Percentiles rank a stretch among this genome's conserved stretches.
Conservation (phyloP, 164 flowering plant species). For the Akebia trifoliata region DNA sequence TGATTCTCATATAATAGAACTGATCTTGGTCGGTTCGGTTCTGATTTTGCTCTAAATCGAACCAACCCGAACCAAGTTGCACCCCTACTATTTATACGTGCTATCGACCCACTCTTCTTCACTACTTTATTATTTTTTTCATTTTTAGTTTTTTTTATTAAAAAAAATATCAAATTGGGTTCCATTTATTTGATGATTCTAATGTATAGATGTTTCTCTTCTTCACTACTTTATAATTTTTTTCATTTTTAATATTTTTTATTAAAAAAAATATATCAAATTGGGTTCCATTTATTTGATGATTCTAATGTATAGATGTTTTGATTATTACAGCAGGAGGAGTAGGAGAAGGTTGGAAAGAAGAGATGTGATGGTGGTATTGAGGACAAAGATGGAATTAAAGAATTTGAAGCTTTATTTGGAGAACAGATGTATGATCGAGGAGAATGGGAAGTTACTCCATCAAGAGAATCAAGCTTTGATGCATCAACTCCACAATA, state of each 20-base stretch:
- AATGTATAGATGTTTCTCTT: background rate
- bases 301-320: background rate
- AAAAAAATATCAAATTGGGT: background rate
- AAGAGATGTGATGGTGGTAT: slow-evolving; percentile 4
- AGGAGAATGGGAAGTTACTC: slow-evolving; percentile 48
- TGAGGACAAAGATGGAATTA: slow-evolving; percentile 30
- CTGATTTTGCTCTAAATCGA: too few species aligned
- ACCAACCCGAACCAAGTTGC: too few species aligned
- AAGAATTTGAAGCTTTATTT: slow-evolving; percentile 53
- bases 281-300: background rate
- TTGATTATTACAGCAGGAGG: slow-evolving; percentile 4
- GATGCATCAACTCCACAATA: slow-evolving; percentile 32
- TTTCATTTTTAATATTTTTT: background rate
- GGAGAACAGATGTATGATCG: slow-evolving; percentile 50
- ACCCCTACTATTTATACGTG: slow-evolving; percentile 13
- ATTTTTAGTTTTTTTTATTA: background rate
- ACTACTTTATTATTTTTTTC: too few species aligned
- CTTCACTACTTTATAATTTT: too few species aligned
- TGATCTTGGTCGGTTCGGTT: too few species aligned
- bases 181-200: background rate
- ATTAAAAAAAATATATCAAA: too few species aligned
- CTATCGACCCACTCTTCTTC: slow-evolving; percentile 4
- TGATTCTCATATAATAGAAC: too few species aligned
- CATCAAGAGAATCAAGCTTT: slow-evolving; percentile 45
- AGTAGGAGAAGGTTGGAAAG: slow-evolving; percentile 20